Evolutionary conservation across 1,284 basidiomycete genomes (phyloP), one percentile per base, ranked within the genome.

Genomic region (Afroboletus lepidellus): DNA sequence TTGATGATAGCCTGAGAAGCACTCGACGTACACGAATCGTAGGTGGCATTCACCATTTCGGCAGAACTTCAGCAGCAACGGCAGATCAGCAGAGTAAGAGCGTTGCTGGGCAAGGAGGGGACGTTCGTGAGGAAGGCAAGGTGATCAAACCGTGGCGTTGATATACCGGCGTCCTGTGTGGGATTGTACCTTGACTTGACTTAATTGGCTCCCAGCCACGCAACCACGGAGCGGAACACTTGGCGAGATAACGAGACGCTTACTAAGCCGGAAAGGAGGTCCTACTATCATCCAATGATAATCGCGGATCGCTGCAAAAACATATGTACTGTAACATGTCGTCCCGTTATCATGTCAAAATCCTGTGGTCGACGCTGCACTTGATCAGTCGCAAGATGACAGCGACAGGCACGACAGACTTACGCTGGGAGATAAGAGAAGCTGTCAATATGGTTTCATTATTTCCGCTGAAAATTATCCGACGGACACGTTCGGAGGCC

Each of bases 21-120:
- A n/a, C n/a, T n/a, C 9, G 18, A 47, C 72, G 44, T 41, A 72
- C 71, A 73, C 1, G 65, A 51, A 36, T 72, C 69, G 39, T 73
- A 73, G 32, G 73, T 71, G 20, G 57, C 63, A 49, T 74, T 73
- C 46, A 73, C 71, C 70, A 73, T 73, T 43, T 56, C 13, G 15
- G 21, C 39, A 24, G n/a, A 33, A n/a, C 41, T 54, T 34, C 44
- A 44, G 43, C 20, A 21, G 45, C 30, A n/a, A n/a, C n/a, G n/a
- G n/a, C 18, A n/a, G 18, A 34, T 29, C 11, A n/a, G 39, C 23
- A 25, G 34, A 42, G 30, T 1, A 23, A 16, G 20, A 43, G n/a
- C 23, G n/a, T 18, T 15, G 23, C 46, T 27, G 37, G 3, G 18
- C 4, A 16, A 32, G 38, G 20, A 50, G 51, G 51, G 50, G 46